A percentile compares a stretch with the other conserved stretches of the same genome.
phyloP scores from a whole-genome alignment of 202 grass and related monocot genomes.

The Tripidium arundinaceum region DNA sequence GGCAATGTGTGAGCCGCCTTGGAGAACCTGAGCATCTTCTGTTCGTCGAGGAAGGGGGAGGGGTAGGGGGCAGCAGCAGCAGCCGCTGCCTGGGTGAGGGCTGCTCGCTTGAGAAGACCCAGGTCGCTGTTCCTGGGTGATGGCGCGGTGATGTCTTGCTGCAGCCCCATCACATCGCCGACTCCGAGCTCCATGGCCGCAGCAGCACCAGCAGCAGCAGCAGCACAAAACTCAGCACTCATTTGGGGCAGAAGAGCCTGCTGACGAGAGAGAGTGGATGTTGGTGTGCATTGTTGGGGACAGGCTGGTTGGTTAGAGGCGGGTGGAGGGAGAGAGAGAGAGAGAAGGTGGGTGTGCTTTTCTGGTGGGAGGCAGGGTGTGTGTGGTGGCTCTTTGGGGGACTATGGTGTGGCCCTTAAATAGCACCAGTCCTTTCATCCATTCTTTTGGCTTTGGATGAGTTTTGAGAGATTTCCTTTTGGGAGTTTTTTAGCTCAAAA shows the following conservation, averaged over 20 bases:
- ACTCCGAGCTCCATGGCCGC: constrained; percentile 43
- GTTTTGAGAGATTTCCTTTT: background rate
- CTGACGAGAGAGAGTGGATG: background rate
- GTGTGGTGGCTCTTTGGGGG: constrained; percentile 32
- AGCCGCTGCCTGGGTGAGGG: background rate
- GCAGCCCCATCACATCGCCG: constrained; percentile 37
- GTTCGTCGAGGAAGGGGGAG: constrained; percentile 52
- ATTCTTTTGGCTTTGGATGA: background rate
- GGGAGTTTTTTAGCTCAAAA: background rate
- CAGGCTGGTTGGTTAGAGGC: constrained; percentile 16
- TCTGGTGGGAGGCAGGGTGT: constrained; percentile 36
- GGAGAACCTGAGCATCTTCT: constrained; percentile 62
- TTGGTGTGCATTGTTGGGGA: constrained; percentile 36
- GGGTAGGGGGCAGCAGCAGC: background rate
- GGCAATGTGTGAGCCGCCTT: constrained; percentile 34
- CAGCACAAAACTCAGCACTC: constrained; percentile 21
- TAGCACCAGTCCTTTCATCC: constrained; percentile 36
- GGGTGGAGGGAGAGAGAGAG: background rate
- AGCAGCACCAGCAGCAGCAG: background rate
- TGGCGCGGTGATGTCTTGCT: constrained; percentile 5
- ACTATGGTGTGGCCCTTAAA: constrained; percentile 48
- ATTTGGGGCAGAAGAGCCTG: background rate
- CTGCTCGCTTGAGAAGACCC: constrained; percentile 22
- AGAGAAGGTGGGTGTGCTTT: constrained; percentile 27
- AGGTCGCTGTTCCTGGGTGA: constrained; percentile 22